Conservation (phyloP, 768 basidiomycete species). For the Podaxis sp. region DNA sequence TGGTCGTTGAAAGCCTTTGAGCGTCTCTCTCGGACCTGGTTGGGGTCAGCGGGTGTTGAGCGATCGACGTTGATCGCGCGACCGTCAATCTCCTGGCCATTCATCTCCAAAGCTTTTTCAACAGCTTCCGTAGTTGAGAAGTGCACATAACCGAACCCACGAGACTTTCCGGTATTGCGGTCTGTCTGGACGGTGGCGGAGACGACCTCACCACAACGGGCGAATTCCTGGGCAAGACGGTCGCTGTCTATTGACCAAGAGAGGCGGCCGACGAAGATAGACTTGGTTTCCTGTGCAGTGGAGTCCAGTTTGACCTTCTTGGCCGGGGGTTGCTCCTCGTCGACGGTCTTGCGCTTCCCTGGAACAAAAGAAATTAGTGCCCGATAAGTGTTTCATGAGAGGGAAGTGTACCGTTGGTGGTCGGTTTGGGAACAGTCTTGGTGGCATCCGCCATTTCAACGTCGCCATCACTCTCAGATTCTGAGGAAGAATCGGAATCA, state of each 20-base stretch:
- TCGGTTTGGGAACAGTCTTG: slow-evolving; percentile 23
- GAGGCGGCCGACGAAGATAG: slow-evolving; percentile 88
- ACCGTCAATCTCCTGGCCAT: slow-evolving; percentile 90
- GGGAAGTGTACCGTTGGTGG: slow-evolving; percentile 28
- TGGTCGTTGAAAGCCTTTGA: slow-evolving; percentile 76
- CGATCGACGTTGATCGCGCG: slow-evolving; percentile 84
- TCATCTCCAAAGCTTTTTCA: slow-evolving; percentile 74
- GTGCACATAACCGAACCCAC: slow-evolving; percentile 82
- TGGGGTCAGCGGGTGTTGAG: slow-evolving; percentile 58
- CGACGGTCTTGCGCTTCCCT: slow-evolving; percentile 84
- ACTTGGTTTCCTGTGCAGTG: slow-evolving; percentile 49
- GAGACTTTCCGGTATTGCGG: slow-evolving; percentile 74
- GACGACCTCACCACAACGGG: slow-evolving; percentile 81
- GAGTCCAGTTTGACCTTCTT: slow-evolving; percentile 80
- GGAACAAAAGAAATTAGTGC: background rate
- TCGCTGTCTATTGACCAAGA: slow-evolving; percentile 98
- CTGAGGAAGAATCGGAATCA: slow-evolving; percentile 22
- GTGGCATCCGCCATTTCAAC: slow-evolving; percentile 53
- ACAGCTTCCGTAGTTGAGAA: slow-evolving; percentile 69
- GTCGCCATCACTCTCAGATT: slow-evolving; percentile 41
- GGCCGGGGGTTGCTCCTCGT: slow-evolving; percentile 48
- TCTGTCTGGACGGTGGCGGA: slow-evolving; percentile 88
- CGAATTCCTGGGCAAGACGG: slow-evolving; percentile 89
- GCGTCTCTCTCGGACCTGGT: slow-evolving; percentile 56
- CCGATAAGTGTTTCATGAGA: background rate